Conservation (phyloP, 352 stramenopile genomes). For the Globisporangium alternatum region DNA sequence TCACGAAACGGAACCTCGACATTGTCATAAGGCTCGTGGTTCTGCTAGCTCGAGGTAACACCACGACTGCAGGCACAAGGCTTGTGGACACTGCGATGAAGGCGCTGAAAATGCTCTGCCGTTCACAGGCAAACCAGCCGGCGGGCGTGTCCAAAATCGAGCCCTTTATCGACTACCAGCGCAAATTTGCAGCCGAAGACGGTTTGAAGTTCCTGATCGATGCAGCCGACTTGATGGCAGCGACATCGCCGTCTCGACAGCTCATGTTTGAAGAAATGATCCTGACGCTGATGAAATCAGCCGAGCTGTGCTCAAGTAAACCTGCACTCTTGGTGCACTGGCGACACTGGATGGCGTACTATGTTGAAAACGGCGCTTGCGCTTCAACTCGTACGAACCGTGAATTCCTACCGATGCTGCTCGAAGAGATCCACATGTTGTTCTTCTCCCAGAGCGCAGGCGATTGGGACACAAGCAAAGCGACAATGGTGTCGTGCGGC, state of each 20-base stretch:
- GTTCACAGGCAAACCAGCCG: not conserved
- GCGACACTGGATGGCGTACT: constrained; percentile 20
- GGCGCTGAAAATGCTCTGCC: constrained; percentile 9
- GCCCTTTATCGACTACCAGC: constrained; percentile 13
- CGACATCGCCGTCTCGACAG: constrained; percentile 1
- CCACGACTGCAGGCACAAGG: not conserved
- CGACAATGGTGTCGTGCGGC: constrained; percentile 3
- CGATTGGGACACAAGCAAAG: not conserved
- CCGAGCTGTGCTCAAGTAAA: constrained; percentile 8
- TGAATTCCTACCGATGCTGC: constrained; percentile 12
- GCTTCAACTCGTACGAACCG: constrained; percentile 1
- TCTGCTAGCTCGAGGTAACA: not conserved
- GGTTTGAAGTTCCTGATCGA: constrained; percentile 17
- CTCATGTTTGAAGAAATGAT: constrained; percentile 17
- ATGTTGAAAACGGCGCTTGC: constrained; percentile 18
- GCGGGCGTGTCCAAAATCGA: not conserved
- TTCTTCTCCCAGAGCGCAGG: not conserved
- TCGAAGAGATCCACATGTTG: constrained; percentile 14
- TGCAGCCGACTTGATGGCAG: constrained; percentile 5
- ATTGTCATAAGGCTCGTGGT: constrained; percentile 11
- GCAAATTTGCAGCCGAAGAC: constrained; percentile 10
- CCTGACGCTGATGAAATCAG: constrained; percentile 15
- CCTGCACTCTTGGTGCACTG: constrained; percentile 17
- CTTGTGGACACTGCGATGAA: not conserved
- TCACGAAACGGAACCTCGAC: constrained; percentile 17